Evolutionary conservation across 371 early-diverging fungal genomes (phyloP).

Genomic region (Chytridium lagenaria): DNA sequence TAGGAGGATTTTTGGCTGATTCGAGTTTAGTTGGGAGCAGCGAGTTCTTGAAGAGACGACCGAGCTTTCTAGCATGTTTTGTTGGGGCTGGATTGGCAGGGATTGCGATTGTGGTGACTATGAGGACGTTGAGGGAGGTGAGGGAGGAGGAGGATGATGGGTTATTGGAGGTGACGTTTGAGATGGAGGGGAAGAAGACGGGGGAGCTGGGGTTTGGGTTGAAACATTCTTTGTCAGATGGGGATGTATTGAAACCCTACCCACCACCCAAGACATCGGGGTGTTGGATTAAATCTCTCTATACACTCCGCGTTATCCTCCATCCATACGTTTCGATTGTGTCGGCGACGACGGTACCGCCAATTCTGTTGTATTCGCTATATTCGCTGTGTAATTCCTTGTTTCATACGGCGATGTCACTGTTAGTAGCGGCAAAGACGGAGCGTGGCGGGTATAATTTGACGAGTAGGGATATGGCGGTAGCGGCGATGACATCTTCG

Average conservation of each 20-base stretch:
- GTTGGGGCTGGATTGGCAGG: slow-evolving; percentile 35
- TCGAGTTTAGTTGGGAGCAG: slow-evolving; percentile 32
- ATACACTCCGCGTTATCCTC: background rate
- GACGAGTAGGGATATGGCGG: slow-evolving; percentile 28
- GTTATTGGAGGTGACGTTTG: background rate
- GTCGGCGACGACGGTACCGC: slow-evolving; percentile 26
- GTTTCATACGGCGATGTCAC: slow-evolving; percentile 42
- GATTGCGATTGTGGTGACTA: slow-evolving; percentile 15
- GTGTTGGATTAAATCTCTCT: background rate
- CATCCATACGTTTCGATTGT: slow-evolving; percentile 31
- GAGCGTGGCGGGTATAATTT: slow-evolving; percentile 39
- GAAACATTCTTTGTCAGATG: background rate
- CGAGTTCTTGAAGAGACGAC: slow-evolving; percentile 33
- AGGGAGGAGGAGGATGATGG: background rate
- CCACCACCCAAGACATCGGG: background rate
- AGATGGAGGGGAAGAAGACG: background rate
- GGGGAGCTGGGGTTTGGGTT: background rate
- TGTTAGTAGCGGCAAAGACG: slow-evolving; percentile 38
- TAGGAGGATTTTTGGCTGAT: slow-evolving; percentile 47
- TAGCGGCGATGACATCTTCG: slow-evolving; percentile 28
- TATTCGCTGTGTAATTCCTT: slow-evolving; percentile 38
- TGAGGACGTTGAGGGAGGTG: slow-evolving; percentile 4
- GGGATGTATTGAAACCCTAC: background rate
- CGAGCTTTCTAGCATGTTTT: slow-evolving; percentile 45
- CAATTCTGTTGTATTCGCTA: slow-evolving; percentile 35